A percentile compares a stretch with the other conserved stretches of the same genome.
Conservation (phyloP, 345 rosid species). For the Bruguiera gymnorhiza region DNA sequence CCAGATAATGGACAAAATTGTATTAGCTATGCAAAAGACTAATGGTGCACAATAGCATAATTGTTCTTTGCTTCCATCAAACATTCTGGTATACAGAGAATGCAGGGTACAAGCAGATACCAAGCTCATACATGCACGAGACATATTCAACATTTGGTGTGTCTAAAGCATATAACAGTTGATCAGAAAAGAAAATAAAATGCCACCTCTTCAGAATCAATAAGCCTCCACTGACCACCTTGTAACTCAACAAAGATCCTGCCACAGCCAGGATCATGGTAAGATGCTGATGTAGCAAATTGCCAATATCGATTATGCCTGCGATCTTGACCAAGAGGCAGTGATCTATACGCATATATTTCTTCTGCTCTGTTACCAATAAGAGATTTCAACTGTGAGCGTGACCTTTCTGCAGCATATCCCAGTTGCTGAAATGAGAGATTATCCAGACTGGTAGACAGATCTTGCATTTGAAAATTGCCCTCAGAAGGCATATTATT, state of each 20-base stretch:
- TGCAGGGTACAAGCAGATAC: slow-evolving; percentile 5
- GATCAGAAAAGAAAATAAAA: background rate
- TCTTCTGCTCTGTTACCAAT: slow-evolving; percentile 84
- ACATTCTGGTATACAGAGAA: background rate
- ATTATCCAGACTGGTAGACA: slow-evolving; percentile 46
- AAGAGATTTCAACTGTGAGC: slow-evolving; percentile 64
- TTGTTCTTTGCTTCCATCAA: slow-evolving; percentile 3
- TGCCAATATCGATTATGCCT: slow-evolving; percentile 89
- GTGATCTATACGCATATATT: slow-evolving; percentile 63
- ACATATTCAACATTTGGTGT: background rate
- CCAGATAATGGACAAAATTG: background rate
- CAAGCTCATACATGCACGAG: slow-evolving; percentile 2
- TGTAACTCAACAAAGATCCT: slow-evolving; percentile 76
- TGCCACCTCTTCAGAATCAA: slow-evolving; percentile 73
- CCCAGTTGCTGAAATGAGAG: slow-evolving; percentile 55
- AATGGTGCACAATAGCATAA: slow-evolving; percentile 5
- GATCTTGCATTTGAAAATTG: slow-evolving; percentile 56
- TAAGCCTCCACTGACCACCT: slow-evolving; percentile 75
- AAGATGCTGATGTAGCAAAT: slow-evolving; percentile 64
- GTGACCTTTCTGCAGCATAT: slow-evolving; percentile 61
- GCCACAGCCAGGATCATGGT: slow-evolving; percentile 80
- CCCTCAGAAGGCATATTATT: slow-evolving; percentile 38
- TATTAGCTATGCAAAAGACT: background rate
- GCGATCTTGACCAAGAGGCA: slow-evolving; percentile 90
- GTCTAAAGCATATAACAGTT: background rate